These are phyloP conservation scores for Furcasterigmium furcatum DNA, from an alignment of 2,329 filamentous ascomycete species.

Conservation along the genomic window DNA sequence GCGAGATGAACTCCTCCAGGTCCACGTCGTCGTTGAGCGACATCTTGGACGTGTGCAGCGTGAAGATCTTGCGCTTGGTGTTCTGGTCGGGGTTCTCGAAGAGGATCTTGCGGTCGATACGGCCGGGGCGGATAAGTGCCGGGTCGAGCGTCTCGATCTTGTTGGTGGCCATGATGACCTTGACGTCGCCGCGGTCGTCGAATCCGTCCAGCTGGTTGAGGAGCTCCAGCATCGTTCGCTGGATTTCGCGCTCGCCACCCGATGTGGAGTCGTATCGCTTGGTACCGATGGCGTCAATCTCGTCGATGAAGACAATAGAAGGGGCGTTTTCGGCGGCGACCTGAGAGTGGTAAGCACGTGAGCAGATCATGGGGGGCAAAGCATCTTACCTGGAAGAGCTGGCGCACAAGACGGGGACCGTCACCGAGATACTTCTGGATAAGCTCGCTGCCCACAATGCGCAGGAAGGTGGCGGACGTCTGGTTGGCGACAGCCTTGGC, in stretches of 20 bases:
- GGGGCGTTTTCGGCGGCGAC: slow-evolving; percentile 95
- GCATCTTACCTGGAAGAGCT: slow-evolving; percentile 75
- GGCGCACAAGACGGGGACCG: slow-evolving; percentile 88
- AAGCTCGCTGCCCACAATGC: slow-evolving; percentile 96
- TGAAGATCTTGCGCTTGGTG: slow-evolving; percentile 97
- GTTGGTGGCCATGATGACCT: slow-evolving; percentile 99
- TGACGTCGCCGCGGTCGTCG: slow-evolving; percentile 97
- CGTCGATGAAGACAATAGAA: slow-evolving; percentile 98
- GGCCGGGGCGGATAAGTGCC: slow-evolving; percentile 90
- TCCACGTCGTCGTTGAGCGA: slow-evolving; percentile 95
- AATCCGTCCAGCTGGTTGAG: slow-evolving; percentile 98
- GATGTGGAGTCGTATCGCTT: slow-evolving; percentile 98
- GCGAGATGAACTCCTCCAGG: slow-evolving; percentile 94
- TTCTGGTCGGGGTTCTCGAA: slow-evolving; percentile 73
- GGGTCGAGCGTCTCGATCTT: slow-evolving; percentile 98
- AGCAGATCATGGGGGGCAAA: neutral
- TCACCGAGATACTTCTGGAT: slow-evolving; percentile 99
- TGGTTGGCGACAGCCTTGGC: slow-evolving; percentile 99
- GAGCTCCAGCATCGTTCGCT: slow-evolving; percentile 97
- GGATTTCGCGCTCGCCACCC: slow-evolving; percentile 93
- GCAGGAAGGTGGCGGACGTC: slow-evolving; percentile 96
- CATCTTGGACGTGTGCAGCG: slow-evolving; percentile 98
- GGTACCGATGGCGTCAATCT: slow-evolving; percentile 98
- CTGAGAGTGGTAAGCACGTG: slow-evolving; percentile 30
- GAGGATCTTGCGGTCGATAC: slow-evolving; percentile 96